Base-by-base conservation (phyloP, 345 rosid genomes). In the Euphorbia peplus region DNA sequence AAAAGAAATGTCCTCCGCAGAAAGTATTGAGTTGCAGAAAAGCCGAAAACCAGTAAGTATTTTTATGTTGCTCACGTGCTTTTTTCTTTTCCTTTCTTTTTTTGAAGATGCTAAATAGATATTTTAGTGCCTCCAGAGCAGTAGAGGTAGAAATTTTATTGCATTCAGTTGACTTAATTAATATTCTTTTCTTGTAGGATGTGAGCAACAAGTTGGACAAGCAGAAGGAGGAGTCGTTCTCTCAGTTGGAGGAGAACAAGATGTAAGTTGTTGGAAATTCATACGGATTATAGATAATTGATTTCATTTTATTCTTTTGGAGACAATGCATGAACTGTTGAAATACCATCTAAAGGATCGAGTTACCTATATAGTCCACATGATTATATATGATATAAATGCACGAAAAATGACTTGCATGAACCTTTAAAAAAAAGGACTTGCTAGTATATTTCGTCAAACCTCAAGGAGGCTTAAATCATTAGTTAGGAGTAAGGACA, bases 191-290 rank as follows among this genome's bases (percentile, higher is more conserved):
- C 61, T 51, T 72, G 57, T 80, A 93, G 97, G 98, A 91, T 73
- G 97, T 91, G 76, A 89, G 90, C 84, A 73, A 74, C 64, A 93
- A 82, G 89, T 80, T 93, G 75, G 98, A 91, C 19, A 90, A 88
- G 75, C 97, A 91, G 80, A 93, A 91, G 75, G 87, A 89, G 64
- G 98, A 89, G 64, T 83, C 84, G 66, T 88, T 91, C 68, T 19
- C 91, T 29, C 95, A 89, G 79, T 84, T 93, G 60, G 91, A 85
- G 81, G 97, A 93, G 82, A 93, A 93, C 76, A 97, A 91, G 70
- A 93, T 83, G 98, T 93, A 85, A 86, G 95, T 64, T 39, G 25
- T 29, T 12, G 24, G 39, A 44, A 70, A 75, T 54, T 19, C 73
- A 28, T 56, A 32, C 25, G 13, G 67, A 14, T 10, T 47, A 3